phyloP scores from a whole-genome alignment of 495 filamentous ascomycete genomes.

The Opeltia flavorubescens region DNA sequence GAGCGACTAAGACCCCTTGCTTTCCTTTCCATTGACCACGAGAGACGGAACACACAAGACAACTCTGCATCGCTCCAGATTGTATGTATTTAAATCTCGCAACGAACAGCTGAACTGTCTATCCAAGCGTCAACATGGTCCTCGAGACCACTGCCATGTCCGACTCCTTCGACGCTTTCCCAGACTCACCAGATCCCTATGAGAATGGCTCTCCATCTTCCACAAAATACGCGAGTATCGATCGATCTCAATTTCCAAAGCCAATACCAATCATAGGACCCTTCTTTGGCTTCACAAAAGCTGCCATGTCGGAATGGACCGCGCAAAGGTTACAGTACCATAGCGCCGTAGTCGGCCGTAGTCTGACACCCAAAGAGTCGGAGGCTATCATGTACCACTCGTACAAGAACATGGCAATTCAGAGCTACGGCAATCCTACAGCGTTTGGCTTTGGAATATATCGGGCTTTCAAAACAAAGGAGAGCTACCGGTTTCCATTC shows the following conservation, averaged over 20 bases:
- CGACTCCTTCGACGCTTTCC: slow-evolving; percentile 7
- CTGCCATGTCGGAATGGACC: background rate
- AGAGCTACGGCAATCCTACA: slow-evolving; percentile 3
- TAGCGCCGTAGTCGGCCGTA: background rate
- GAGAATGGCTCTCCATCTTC: slow-evolving; percentile 4
- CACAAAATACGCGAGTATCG: slow-evolving; percentile 1
- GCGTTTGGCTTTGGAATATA: background rate
- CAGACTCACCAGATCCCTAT: slow-evolving; percentile 10
- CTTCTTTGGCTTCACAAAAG: slow-evolving; percentile 8
- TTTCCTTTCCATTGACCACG: too few relatives aligned
- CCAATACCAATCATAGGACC: slow-evolving; percentile 8
- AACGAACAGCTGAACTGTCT: too few relatives aligned
- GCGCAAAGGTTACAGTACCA: background rate
- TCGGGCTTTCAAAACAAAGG: slow-evolving; percentile 3
- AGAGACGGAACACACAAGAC: too few relatives aligned
- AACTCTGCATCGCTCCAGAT: too few relatives aligned
- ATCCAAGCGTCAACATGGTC: slow-evolving; percentile 3
- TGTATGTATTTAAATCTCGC: too few relatives aligned
- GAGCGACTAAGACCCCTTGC: too few relatives aligned
- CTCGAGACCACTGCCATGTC: slow-evolving; percentile 4
- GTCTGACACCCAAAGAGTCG: slow-evolving; percentile 4
- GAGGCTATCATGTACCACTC: slow-evolving; percentile 3
- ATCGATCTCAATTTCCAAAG: slow-evolving; percentile 5
- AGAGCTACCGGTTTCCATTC: slow-evolving; percentile 6
- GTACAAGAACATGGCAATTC: slow-evolving; percentile 1